Evolutionary conservation across 441 rosid species (phyloP), one percentile per base, ranked within the genome.

Genomic region (Euphorbia corollata): DNA sequence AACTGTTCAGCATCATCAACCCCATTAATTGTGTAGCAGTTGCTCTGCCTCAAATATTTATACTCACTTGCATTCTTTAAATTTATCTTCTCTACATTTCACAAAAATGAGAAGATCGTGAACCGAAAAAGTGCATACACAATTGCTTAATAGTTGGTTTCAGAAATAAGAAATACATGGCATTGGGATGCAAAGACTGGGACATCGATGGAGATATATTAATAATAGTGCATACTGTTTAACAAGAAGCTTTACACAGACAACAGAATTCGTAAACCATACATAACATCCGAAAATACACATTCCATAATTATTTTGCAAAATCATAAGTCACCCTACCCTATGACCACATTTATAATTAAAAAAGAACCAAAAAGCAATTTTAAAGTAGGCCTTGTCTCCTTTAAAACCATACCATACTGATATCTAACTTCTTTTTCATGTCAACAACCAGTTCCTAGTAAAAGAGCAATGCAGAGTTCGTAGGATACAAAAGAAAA

Each of bases 1-100:
- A 95, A 92, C 55, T 75, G 87, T 63, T 90, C 90, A 59, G 89
- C 89, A 73, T 95, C 99, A 69, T 90, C 89, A 67, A 95, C 90
- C 77, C 97, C 91, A 61, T 73, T 64, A 72, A 95, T 84, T 23
- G 87, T 76, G 78, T 81, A 87, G 72, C 99, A 95, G 69, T 80
- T 80, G 81, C 99, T 92, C 85, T 91, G 99, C 69, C 77, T 84
- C 86, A 95, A 75, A 76, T 92, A 95, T 62, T 84, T 88, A 65
- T 87, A 95, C 68, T 90, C 98, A 34, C 83, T 72, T 72, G 89
- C 92, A 58, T 74, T 85, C 83, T 73, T 83, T 85, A 95, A 85
- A 78, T 84, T 85, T 63, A 92, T 82, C 84, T 90, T 95, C 78
- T 85, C 99, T 95, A 88, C 59, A 56, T 57, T 64, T 63, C 71